Conservation (phyloP, 306 rosid genomes). For the Acacia acuminata region DNA sequence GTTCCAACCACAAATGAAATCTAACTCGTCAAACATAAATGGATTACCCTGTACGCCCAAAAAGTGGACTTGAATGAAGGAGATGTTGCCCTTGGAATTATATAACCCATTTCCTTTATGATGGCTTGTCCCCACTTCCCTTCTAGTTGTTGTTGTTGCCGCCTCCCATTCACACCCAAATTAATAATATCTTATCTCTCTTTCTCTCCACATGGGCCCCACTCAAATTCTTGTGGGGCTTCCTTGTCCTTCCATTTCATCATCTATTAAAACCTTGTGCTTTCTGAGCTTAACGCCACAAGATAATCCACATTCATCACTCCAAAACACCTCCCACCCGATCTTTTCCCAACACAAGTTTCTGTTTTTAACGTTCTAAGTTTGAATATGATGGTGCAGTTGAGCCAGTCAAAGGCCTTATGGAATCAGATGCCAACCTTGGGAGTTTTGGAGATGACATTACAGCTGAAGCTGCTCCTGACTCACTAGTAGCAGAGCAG, state of each 20-base stretch:
- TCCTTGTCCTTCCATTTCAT: neutral
- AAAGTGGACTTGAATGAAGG: neutral
- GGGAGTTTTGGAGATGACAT: neutral
- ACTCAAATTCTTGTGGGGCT: neutral
- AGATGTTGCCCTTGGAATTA: neutral
- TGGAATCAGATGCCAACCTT: neutral
- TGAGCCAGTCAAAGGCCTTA: no score
- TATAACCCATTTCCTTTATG: neutral
- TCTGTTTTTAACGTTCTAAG: neutral
- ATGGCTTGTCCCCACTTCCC: neutral
- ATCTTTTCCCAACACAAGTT: neutral
- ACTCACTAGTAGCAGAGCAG: neutral
- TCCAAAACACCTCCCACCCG: neutral
- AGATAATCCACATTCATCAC: neutral
- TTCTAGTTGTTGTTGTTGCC: neutral
- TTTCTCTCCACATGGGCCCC: neutral
- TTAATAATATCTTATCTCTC: neutral
- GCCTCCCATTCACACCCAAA: neutral
- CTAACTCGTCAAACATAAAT: neutral
- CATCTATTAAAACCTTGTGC: neutral
- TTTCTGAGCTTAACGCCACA: neutral
- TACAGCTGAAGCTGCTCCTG: no score
- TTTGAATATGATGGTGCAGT: neutral
- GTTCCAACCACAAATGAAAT: neutral
- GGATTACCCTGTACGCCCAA: neutral